These are phyloP conservation scores for Psophocarpus tetragonolobus DNA, from an alignment of 306 rosid genomes.

Conservation along the genomic window DNA sequence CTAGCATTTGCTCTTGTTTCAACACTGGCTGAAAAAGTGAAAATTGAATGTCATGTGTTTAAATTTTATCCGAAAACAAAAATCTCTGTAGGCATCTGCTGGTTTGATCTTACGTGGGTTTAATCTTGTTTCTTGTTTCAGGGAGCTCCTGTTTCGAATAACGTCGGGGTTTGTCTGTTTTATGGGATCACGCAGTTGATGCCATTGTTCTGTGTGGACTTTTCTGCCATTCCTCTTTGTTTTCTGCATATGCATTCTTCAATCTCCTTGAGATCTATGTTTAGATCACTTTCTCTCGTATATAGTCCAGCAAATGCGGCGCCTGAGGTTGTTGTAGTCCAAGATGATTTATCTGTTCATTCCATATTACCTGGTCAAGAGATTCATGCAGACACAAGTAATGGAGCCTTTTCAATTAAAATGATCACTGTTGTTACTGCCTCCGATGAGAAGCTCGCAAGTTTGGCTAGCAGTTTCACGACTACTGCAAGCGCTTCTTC, in stretches of 20 bases:
- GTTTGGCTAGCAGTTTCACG: neutral
- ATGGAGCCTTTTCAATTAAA: slow-evolving; percentile 2
- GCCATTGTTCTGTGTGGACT: slow-evolving; percentile 69
- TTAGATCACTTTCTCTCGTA: slow-evolving; percentile 33
- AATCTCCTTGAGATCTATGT: slow-evolving; percentile 40
- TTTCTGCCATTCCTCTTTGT: slow-evolving; percentile 71
- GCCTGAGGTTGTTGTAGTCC: slow-evolving; percentile 30
- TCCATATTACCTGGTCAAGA: slow-evolving; percentile 46
- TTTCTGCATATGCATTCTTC: slow-evolving; percentile 52
- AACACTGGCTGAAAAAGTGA: neutral
- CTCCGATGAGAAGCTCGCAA: neutral
- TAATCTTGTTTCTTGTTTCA: slow-evolving; percentile 29
- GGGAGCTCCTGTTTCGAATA: slow-evolving; percentile 13
- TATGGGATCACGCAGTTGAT: slow-evolving; percentile 43
- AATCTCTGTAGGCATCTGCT: neutral
- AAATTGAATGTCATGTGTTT: neutral
- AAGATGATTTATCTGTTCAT: slow-evolving; percentile 34
- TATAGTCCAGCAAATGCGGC: slow-evolving; percentile 28
- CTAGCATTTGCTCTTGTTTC: neutral
- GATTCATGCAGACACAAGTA: slow-evolving; percentile 39
- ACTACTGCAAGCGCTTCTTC: neutral
- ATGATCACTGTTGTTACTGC: neutral
- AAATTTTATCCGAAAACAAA: no score
- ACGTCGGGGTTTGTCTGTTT: slow-evolving; percentile 55
- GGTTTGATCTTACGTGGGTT: neutral